These are phyloP conservation scores for Wickerhamiella infanticola DNA, from an alignment of 1,139 yeast species.

Conservation along the genomic window DNA sequence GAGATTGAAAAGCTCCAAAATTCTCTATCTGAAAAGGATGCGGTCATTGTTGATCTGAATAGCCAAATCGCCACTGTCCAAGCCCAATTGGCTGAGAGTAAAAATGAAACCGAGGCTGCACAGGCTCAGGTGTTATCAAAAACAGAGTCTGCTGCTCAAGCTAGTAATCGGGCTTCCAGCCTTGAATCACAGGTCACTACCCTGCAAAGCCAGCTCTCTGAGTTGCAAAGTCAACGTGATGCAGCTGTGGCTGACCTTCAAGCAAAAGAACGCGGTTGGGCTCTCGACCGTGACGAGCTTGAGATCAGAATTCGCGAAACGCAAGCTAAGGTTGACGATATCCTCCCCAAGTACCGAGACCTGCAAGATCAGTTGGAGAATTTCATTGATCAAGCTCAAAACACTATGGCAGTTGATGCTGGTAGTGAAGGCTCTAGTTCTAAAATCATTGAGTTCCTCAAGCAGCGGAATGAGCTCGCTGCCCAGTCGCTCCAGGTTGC, in stretches of 20 bases:
- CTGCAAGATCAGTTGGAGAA: not conserved
- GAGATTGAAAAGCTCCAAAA: not conserved
- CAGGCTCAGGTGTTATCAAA: constrained; percentile 2
- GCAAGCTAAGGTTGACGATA: not conserved
- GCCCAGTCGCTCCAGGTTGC: not conserved
- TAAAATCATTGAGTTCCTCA: not conserved
- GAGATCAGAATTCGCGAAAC: not conserved
- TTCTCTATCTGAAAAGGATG: not conserved
- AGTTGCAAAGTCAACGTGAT: not conserved
- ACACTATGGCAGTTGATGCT: constrained; percentile 31
- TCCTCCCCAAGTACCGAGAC: not conserved
- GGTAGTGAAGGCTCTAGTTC: constrained; percentile 21
- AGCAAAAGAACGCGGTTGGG: not conserved
- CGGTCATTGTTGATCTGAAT: constrained; percentile 1
- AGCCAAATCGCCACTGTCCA: constrained; percentile 3
- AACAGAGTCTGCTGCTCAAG: not conserved
- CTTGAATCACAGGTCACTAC: not conserved
- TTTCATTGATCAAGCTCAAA: constrained; percentile 37
- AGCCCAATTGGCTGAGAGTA: constrained; percentile 1
- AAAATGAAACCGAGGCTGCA: not conserved
- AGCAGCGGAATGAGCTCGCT: not conserved
- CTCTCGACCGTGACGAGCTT: not conserved
- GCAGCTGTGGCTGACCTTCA: not conserved
- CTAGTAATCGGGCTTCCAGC: not conserved
- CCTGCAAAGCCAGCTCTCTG: not conserved